Base-by-base conservation (phyloP, 306 rosid genomes). In the Dalbergia cultrata region DNA sequence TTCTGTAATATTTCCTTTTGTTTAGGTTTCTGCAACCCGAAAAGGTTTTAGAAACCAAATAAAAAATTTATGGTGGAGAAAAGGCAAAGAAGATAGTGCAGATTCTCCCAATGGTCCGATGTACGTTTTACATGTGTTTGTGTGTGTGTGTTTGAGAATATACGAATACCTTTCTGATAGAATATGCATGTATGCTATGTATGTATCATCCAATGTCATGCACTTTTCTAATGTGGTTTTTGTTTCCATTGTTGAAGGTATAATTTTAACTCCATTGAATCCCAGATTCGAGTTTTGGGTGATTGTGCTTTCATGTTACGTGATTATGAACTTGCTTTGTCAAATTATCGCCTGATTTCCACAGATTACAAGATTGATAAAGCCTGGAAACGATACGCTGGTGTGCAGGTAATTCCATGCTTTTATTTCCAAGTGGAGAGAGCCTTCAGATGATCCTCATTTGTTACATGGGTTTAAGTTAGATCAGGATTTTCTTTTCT, bases 321-420 rank as follows among this genome's bases (percentile, higher is more conserved):
- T 67, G 99, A 96, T 87, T 96, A 96, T 81, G 99, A 96, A 80
- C 98, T 96, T 87, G 99, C 98, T 12, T 69, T 96, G 86, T 93
- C 98, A 35, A 96, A 93, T 78, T 96, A 96, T 85, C 98, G 99
- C 77, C 85, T 96, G 73, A 92, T 95, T 82, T 95, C 99, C 54
- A 93, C 97, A 13, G 99, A 95, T 87, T 95, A 93, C 97, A 95
- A 95, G 85, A 96, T 95, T 86, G 99, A 95, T 85, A 95, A 95
- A 85, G 99, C 98, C 82, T 95, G 98, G 99, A 93, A 93, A 86
- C 97, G 92, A 63, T 95, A 89, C 83, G 99, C 99, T 79, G 98
- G 97, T 47, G 92, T 92, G 58, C 99, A 95, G 99, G 99, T 93
- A 86, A 87, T 73, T 84, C 71, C 52, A 67, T 70, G 62, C 66